A percentile compares a stretch with the other conserved stretches of the same genome.
Evolutionary conservation across 2,329 filamentous ascomycete species (phyloP).

Genomic region (Simplicillium sp.): DNA sequence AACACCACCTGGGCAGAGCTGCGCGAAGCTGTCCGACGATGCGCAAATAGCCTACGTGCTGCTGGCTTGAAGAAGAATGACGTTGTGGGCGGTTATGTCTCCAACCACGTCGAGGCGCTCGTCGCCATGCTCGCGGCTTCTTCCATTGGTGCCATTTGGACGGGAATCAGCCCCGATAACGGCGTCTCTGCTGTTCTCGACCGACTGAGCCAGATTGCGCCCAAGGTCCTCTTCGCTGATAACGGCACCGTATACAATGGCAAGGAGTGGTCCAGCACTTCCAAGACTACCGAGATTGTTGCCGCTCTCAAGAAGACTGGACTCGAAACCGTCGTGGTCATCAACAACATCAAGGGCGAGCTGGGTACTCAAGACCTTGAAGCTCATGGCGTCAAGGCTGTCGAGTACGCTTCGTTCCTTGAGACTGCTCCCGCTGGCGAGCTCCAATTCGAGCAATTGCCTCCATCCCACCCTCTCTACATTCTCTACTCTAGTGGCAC

Average conservation of each 20-base stretch:
- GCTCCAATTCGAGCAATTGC: conserved; percentile 65
- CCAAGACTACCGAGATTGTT: conserved; percentile 72
- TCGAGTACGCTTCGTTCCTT: conserved; percentile 37
- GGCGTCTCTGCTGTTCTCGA: conserved; percentile 88
- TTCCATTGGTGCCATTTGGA: conserved; percentile 83
- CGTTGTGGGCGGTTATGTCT: conserved; percentile 66
- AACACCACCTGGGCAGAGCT: conserved; percentile 67
- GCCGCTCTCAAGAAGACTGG: conserved; percentile 48
- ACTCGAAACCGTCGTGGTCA: conserved; percentile 63
- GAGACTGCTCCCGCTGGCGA: conserved; percentile 28
- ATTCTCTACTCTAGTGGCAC: conserved; percentile 92
- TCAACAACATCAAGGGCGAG: conserved; percentile 51
- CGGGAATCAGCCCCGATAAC: conserved; percentile 83
- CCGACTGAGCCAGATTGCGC: conserved; percentile 74
- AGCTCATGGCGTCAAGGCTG: conserved; percentile 26
- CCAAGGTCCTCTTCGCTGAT: conserved; percentile 75
- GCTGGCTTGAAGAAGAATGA: conserved; percentile 49
- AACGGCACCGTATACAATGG: conserved; percentile 88
- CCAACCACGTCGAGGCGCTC: conserved; percentile 80
- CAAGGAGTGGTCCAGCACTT: conserved; percentile 70
- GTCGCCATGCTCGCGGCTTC: conserved; percentile 81
- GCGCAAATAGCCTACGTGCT: conserved; percentile 59
- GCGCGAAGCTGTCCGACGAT: conserved; percentile 65
- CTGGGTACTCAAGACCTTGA: conserved; percentile 32
- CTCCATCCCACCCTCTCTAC: conserved; percentile 82